These are phyloP conservation scores for Fusarium zealandicum DNA, from an alignment of 2,329 filamentous ascomycete genomes.

Conservation along the genomic window DNA sequence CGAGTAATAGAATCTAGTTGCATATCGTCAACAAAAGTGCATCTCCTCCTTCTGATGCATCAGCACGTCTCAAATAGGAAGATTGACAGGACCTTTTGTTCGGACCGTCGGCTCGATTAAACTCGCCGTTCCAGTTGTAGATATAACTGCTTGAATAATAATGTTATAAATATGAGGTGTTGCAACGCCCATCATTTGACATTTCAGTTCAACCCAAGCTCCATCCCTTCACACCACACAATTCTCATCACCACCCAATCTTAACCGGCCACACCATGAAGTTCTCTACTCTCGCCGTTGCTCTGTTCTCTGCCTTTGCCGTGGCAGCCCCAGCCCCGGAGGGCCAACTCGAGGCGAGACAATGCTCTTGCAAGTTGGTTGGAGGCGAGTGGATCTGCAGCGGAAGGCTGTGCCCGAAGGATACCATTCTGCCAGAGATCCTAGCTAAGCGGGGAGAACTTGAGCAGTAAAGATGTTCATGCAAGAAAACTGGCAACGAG, in stretches of 20 bases:
- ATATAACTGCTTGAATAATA: neutral
- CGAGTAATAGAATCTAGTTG: too few species aligned
- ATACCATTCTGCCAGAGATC: too few species aligned
- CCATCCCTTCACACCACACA: neutral
- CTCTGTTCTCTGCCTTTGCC: constrained; percentile 19
- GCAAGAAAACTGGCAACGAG: constrained; percentile 9
- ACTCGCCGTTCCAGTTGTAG: neutral
- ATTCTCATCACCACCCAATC: too few species aligned
- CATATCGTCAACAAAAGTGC: too few species aligned
- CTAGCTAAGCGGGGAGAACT: neutral
- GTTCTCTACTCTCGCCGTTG: constrained; percentile 2
- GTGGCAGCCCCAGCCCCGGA: constrained; percentile 4
- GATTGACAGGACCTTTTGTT: constrained; percentile 10
- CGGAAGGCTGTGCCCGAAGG: neutral
- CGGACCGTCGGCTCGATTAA: neutral
- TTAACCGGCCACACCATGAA: constrained; percentile 6
- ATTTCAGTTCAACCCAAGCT: neutral
- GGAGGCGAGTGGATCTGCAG: constrained; percentile 8
- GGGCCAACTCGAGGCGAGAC: neutral
- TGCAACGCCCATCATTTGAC: too few species aligned
- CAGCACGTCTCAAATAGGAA: too few species aligned
- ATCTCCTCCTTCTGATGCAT: too few species aligned
- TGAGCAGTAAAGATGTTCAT: constrained; percentile 1
- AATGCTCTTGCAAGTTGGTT: constrained; percentile 12
- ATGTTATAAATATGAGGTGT: too few species aligned